Percentiles rank a stretch among this genome's conserved stretches.
phyloP scores from a whole-genome alignment of 2,329 filamentous ascomycete genomes.

The Setomelanomma holmii region DNA sequence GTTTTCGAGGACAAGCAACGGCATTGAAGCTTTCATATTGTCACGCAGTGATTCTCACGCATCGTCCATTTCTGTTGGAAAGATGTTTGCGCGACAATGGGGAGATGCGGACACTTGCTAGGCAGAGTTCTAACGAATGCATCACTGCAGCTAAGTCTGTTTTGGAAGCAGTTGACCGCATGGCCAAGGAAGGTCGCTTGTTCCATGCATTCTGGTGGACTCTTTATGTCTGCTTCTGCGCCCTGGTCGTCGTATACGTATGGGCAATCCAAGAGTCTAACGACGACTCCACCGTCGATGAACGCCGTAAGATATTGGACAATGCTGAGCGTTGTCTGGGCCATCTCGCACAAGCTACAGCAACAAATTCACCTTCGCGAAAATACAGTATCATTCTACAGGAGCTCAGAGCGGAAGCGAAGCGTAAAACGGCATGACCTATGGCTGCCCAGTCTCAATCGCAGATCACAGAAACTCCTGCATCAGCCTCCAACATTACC shows the following conservation, averaged over 20 bases:
- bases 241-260: constrained; percentile 57
- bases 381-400: constrained; percentile 59
- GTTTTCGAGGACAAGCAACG: constrained; percentile 48
- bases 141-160: constrained; percentile 53
- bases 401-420: constrained; percentile 53
- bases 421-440: constrained; percentile 21
- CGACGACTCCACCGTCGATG: constrained; percentile 8
- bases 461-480: neutral
- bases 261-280: constrained; percentile 53
- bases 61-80: constrained; percentile 42
- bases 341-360: constrained; percentile 56
- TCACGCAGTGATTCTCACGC: constrained; percentile 45
- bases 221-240: constrained; percentile 59
- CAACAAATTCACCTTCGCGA: constrained; percentile 55
- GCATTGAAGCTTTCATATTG: constrained; percentile 42
- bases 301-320: constrained; percentile 43
- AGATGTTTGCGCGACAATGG: constrained; percentile 20
- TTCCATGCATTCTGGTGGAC: constrained; percentile 59
- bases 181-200: constrained; percentile 46
- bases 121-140: constrained; percentile 52
- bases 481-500: neutral
- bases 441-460: constrained; percentile 7
- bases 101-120: constrained; percentile 38
- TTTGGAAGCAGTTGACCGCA: constrained; percentile 44
- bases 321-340: constrained; percentile 55